Evolutionary conservation across 768 basidiomycete species (phyloP).

Genomic region (Glaciozyma martinii): DNA sequence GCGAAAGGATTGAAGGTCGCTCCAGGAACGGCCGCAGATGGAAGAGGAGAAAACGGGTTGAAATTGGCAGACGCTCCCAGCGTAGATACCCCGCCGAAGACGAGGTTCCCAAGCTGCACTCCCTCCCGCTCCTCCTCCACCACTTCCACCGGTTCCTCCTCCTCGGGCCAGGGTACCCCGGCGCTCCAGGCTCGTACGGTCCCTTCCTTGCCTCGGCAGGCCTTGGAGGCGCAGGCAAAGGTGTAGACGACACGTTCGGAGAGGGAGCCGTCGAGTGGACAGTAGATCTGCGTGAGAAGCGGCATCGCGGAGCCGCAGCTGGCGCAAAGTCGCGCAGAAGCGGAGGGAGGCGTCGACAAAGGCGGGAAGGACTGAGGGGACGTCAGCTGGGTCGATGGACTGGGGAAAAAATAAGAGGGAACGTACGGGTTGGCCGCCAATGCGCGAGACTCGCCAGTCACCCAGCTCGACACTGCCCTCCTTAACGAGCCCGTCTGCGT

Average conservation of each 20-base stretch:
- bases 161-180: slow-evolving; percentile 55
- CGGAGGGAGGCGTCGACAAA: not conserved
- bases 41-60: slow-evolving; percentile 56
- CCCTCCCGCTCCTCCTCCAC: slow-evolving; percentile 18
- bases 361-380: slow-evolving; percentile 20
- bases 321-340: slow-evolving; percentile 47
- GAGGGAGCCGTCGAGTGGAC: slow-evolving; percentile 73
- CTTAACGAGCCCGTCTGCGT: slow-evolving; percentile 16
- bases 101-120: slow-evolving; percentile 38
- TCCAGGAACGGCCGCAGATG: slow-evolving; percentile 41
- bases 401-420: not conserved
- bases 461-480: not conserved
- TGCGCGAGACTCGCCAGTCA: slow-evolving; percentile 18
- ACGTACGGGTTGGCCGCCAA: slow-evolving; percentile 27
- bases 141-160: slow-evolving; percentile 30
- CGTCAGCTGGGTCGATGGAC: not conserved
- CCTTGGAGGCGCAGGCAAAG: slow-evolving; percentile 64
- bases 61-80: slow-evolving; percentile 35
- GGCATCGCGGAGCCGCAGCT: slow-evolving; percentile 66
- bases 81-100: slow-evolving; percentile 11
- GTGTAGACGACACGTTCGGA: slow-evolving; percentile 78
- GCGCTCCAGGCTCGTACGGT: slow-evolving; percentile 80
- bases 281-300: slow-evolving; percentile 78
- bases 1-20: slow-evolving; percentile 76
- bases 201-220: slow-evolving; percentile 66